A percentile compares a stretch with the other conserved stretches of the same genome.
These are phyloP conservation scores for Sequoia sempervirens DNA, from an alignment of 75 land plant genomes.

Conservation along the genomic window DNA sequence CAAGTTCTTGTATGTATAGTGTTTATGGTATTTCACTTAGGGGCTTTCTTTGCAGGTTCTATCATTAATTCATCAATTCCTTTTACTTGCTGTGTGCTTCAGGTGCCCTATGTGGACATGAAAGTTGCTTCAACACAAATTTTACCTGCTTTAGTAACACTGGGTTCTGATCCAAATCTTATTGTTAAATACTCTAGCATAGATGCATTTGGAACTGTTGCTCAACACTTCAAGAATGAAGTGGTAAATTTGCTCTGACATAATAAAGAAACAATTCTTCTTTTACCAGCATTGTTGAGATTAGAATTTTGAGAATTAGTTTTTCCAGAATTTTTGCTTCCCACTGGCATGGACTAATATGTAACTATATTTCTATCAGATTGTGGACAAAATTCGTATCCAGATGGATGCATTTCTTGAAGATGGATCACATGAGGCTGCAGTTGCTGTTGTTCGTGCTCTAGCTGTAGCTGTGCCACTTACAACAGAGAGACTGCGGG, in stretches of 20 bases:
- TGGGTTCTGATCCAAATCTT: conserved; percentile 92
- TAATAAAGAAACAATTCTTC: neutral
- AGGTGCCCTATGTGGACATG: conserved; percentile 77
- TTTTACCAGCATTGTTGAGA: neutral
- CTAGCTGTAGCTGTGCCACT: conserved; percentile 79
- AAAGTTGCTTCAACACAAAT: conserved; percentile 83
- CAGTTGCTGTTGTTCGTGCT: conserved; percentile 80
- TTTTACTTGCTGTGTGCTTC: conserved; percentile 5
- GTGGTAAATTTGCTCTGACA: conserved; percentile 39
- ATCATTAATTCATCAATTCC: neutral
- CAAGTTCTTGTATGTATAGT: conserved; percentile 76
- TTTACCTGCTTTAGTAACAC: conserved; percentile 89
- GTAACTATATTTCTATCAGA: conserved; percentile 37
- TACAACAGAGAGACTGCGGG: conserved; percentile 73
- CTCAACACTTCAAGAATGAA: conserved; percentile 96
- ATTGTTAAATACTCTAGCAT: conserved; percentile 91
- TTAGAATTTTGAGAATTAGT: neutral
- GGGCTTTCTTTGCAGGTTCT: neutral
- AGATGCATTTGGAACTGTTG: conserved; percentile 91
- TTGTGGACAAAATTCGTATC: conserved; percentile 84
- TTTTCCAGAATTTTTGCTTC: neutral
- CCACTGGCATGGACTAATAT: neutral
- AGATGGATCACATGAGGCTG: conserved; percentile 96
- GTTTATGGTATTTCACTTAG: neutral
- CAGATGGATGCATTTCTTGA: conserved; percentile 99